Evolutionary conservation across 768 basidiomycete species (phyloP).

Genomic region (Suillus decipiens): DNA sequence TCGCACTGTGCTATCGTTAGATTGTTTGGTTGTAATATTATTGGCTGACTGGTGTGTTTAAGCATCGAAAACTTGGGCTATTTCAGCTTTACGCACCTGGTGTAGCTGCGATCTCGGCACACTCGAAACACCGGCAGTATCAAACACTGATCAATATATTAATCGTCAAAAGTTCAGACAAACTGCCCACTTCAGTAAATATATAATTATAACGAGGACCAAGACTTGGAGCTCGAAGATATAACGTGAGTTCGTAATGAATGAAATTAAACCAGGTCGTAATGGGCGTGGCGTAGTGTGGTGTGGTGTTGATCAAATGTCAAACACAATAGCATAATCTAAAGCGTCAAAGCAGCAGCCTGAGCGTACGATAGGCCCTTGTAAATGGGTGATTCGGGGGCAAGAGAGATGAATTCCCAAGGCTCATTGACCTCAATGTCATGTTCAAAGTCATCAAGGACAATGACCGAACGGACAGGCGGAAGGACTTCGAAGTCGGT

Average conservation of each 20-base stretch:
- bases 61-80: neutral
- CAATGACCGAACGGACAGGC: slow-evolving; percentile 34
- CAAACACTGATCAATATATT: neutral
- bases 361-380: slow-evolving; percentile 35
- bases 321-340: neutral
- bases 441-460: slow-evolving; percentile 26
- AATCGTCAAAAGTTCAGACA: slow-evolving; percentile 14
- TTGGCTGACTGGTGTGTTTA: neutral
- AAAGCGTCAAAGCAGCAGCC: slow-evolving; percentile 26
- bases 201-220: slow-evolving; percentile 8
- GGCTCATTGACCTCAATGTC: slow-evolving; percentile 28
- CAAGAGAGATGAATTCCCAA: slow-evolving; percentile 34
- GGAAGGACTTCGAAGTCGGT: slow-evolving; percentile 34
- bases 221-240: slow-evolving; percentile 4
- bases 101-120: neutral
- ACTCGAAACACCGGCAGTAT: neutral
- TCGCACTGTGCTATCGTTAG: neutral
- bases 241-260: slow-evolving; percentile 18
- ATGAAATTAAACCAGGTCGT: slow-evolving; percentile 19
- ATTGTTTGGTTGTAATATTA: neutral
- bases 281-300: slow-evolving; percentile 8
- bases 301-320: slow-evolving; percentile 9
- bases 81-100: neutral
- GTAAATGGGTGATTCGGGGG: slow-evolving; percentile 30
- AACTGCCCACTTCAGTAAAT: slow-evolving; percentile 18